These are phyloP conservation scores for Salix brachista DNA, from an alignment of 345 rosid genomes.

Conservation along the genomic window DNA sequence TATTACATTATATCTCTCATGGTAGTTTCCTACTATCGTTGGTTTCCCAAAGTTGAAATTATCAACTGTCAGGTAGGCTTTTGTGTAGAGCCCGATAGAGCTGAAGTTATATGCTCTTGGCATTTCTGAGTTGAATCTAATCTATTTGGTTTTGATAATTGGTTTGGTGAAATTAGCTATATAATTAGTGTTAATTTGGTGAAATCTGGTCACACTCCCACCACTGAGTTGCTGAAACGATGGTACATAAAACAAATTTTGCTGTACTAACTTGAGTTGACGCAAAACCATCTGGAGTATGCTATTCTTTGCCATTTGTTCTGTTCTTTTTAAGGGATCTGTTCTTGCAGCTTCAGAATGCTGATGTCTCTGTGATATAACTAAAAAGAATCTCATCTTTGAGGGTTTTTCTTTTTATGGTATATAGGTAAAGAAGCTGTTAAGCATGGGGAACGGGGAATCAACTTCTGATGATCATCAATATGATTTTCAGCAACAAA, in stretches of 20 bases:
- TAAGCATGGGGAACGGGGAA: conserved; percentile 36
- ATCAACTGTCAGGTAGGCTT: neutral
- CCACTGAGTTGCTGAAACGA: neutral
- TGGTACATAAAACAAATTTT: neutral
- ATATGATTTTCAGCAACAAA: conserved; percentile 20
- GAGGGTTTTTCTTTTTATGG: neutral
- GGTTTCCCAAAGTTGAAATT: neutral
- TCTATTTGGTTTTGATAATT: neutral
- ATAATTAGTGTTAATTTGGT: neutral
- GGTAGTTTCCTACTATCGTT: neutral
- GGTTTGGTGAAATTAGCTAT: neutral
- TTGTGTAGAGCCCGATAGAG: neutral
- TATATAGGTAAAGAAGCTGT: conserved; percentile 12
- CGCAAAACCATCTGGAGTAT: neutral
- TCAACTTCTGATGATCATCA: conserved; percentile 24
- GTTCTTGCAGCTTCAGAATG: neutral
- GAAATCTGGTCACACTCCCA: neutral
- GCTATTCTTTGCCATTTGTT: neutral
- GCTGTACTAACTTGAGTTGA: neutral
- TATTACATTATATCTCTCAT: neutral
- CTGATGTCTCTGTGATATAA: neutral
- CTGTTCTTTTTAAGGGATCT: neutral
- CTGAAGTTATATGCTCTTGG: neutral
- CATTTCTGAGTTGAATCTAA: neutral
- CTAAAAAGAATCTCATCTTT: neutral